phyloP scores from a whole-genome alignment of 352 stramenopile species.

The Phytophthora cryptogea region DNA sequence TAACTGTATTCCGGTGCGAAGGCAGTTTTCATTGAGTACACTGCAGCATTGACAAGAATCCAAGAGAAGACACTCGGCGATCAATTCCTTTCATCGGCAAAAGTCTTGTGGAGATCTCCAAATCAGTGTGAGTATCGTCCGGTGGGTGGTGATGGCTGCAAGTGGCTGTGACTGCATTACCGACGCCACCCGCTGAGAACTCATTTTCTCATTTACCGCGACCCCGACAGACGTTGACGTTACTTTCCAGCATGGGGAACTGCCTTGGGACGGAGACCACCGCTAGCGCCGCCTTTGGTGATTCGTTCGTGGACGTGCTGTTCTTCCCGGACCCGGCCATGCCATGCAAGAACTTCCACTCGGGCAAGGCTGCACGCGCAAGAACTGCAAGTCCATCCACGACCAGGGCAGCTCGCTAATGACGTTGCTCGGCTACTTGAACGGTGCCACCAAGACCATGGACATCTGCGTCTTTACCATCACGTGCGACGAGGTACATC shows the following conservation, averaged over 20 bases:
- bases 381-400: constrained; percentile 71
- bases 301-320: constrained; percentile 74
- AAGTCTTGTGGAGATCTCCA: neutral
- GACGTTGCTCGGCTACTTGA: constrained; percentile 54
- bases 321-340: constrained; percentile 74
- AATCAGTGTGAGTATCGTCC: constrained; percentile 4
- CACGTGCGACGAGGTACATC: constrained; percentile 63
- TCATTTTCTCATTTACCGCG: constrained; percentile 23
- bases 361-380: constrained; percentile 55
- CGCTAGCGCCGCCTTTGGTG: constrained; percentile 19
- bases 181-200: neutral
- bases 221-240: neutral
- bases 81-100: no score
- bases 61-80: no score
- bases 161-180: constrained; percentile 2
- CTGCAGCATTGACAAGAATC: no score
- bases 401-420: constrained; percentile 62
- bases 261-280: constrained; percentile 43
- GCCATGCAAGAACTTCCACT: constrained; percentile 63
- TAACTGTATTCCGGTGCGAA: neutral
- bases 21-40: neutral
- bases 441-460: constrained; percentile 48
- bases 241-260: constrained; percentile 53
- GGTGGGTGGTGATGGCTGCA: constrained; percentile 16
- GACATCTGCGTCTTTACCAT: constrained; percentile 81